Conservation (phyloP, 2,329 filamentous ascomycete genomes). For the Penicillium oxalicum region DNA sequence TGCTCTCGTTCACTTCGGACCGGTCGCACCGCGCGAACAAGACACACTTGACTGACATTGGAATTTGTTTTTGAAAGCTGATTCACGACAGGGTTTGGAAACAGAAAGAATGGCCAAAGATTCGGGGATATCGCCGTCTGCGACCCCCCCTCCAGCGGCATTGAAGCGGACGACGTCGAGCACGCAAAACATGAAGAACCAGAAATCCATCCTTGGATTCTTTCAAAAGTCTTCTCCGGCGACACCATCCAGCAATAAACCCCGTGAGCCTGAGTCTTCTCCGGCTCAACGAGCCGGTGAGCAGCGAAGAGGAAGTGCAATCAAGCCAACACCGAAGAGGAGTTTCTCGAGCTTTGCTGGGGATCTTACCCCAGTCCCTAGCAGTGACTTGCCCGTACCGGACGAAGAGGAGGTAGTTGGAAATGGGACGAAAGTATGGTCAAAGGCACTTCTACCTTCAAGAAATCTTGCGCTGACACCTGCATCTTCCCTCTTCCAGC, state of each 20-base stretch:
- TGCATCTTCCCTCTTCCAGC: conserved; percentile 29
- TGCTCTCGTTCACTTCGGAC: neutral
- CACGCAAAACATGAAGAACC: conserved; percentile 51
- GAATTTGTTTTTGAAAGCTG: neutral
- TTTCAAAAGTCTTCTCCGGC: conserved; percentile 58
- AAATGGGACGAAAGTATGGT: conserved; percentile 36
- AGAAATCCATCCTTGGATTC: conserved; percentile 72
- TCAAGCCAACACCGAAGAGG: conserved; percentile 35
- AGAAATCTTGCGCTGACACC: conserved; percentile 1
- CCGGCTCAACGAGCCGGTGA: conserved; percentile 32
- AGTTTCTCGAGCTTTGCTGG: conserved; percentile 37
- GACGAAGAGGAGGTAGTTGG: conserved; percentile 53
- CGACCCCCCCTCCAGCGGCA: conserved; percentile 31
- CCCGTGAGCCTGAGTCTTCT: conserved; percentile 33
- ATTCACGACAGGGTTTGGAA: neutral
- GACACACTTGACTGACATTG: neutral
- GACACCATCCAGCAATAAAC: conserved; percentile 30
- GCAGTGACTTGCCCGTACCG: conserved; percentile 67
- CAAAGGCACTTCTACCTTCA: neutral
- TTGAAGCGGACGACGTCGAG: conserved; percentile 39
- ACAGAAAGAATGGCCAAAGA: conserved; percentile 34
- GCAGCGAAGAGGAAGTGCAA: conserved; percentile 20
- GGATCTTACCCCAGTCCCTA: conserved; percentile 67
- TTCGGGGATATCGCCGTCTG: conserved; percentile 32
- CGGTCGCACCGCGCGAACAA: neutral